These are phyloP conservation scores for Penicillium psychrosexuale DNA, from an alignment of 2,329 filamentous ascomycete genomes.

Conservation along the genomic window DNA sequence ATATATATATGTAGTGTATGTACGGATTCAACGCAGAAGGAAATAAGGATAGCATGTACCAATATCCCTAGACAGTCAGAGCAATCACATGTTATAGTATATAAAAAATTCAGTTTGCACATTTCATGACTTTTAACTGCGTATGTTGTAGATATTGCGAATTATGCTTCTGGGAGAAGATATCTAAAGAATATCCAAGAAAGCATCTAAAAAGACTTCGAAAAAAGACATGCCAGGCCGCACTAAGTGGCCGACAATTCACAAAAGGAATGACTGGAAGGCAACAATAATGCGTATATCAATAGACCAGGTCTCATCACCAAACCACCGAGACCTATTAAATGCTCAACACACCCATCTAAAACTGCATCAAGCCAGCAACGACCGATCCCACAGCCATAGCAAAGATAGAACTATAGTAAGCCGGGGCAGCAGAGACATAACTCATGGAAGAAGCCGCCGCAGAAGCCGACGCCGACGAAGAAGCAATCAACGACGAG, in stretches of 20 bases:
- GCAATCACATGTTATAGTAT: too few relatives aligned
- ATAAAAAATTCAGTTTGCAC: too few relatives aligned
- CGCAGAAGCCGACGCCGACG: constrained; percentile 1
- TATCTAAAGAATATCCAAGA: neutral
- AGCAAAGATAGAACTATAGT: constrained; percentile 12
- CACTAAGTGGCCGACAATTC: neutral
- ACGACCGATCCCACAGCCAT: neutral
- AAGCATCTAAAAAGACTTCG: neutral
- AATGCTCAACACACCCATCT: neutral
- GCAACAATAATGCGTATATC: neutral
- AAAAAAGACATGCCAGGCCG: neutral
- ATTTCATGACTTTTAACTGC: too few relatives aligned
- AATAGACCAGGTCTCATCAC: too few relatives aligned
- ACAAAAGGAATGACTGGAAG: neutral
- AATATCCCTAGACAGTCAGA: too few relatives aligned
- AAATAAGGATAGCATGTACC: too few relatives aligned
- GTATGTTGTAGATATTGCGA: too few relatives aligned
- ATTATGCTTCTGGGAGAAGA: too few relatives aligned
- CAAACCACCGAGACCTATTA: neutral
- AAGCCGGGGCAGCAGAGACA: constrained; percentile 4
- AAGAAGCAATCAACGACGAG: constrained; percentile 18
- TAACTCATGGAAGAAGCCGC: neutral
- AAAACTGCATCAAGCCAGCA: neutral
- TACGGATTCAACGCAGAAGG: too few relatives aligned
- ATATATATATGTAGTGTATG: too few relatives aligned